phyloP scores from a whole-genome alignment of 2,329 filamentous ascomycete genomes.

The Celoporthe dispersa region DNA sequence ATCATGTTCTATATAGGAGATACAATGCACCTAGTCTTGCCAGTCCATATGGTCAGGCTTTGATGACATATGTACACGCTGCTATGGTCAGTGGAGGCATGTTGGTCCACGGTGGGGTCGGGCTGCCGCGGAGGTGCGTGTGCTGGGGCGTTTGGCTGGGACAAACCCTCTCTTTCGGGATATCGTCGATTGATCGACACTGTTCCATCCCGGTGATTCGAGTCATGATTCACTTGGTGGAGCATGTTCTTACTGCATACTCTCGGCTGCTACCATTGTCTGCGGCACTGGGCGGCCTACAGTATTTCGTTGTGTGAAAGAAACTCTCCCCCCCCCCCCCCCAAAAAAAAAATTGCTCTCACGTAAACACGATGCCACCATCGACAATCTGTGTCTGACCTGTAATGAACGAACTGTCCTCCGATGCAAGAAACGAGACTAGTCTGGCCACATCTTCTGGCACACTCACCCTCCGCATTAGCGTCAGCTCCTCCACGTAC shows the following conservation, averaged over 20 bases:
- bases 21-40: neutral
- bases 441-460: slow-evolving; percentile 66
- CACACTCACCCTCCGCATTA: slow-evolving; percentile 60
- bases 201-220: neutral
- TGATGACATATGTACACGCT: neutral
- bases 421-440: slow-evolving; percentile 61
- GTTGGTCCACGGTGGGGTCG: neutral
- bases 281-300: no score
- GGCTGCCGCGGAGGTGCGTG: neutral
- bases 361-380: slow-evolving; percentile 59
- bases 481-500: slow-evolving; percentile 57
- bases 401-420: slow-evolving; percentile 68
- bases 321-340: no score
- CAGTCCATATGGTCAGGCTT: neutral
- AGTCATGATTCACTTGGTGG: slow-evolving; percentile 1
- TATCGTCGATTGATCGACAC: neutral
- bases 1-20: neutral
- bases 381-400: slow-evolving; percentile 69
- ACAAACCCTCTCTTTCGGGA: neutral
- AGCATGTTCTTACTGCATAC: neutral
- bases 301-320: no score
- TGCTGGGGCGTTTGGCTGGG: neutral
- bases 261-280: neutral
- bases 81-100: neutral
- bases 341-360: slow-evolving; percentile 6